phyloP scores from a whole-genome alignment of 1,139 yeast genomes.

The Yamadazyma diddensiae region DNA sequence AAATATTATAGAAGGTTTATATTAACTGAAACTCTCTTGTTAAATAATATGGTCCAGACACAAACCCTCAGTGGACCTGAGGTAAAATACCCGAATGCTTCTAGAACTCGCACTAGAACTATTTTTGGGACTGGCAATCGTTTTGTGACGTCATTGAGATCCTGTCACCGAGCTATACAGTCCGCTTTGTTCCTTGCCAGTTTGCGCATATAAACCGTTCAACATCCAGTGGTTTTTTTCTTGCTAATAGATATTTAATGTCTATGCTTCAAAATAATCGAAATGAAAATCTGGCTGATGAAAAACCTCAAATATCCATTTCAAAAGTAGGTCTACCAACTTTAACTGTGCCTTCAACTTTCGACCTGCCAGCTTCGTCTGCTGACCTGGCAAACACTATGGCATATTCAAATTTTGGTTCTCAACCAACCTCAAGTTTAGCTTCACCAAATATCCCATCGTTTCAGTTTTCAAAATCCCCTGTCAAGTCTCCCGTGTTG shows the following conservation, averaged over 20 bases:
- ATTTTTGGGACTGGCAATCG: neutral
- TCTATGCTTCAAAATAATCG: too few species aligned
- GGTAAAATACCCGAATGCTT: too few species aligned
- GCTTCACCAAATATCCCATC: conserved; percentile 4
- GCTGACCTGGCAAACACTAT: too few species aligned
- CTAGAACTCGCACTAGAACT: neutral
- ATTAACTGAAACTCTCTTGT: too few species aligned
- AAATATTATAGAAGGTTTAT: too few species aligned
- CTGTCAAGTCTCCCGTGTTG: conserved; percentile 6
- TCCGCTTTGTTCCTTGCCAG: neutral
- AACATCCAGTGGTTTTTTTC: too few species aligned
- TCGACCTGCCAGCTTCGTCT: conserved; percentile 1
- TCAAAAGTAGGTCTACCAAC: neutral
- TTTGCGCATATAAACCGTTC: neutral
- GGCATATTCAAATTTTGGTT: neutral
- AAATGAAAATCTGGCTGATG: too few species aligned
- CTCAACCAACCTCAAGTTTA: conserved; percentile 3
- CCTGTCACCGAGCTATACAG: neutral
- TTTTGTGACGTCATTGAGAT: neutral
- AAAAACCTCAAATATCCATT: neutral
- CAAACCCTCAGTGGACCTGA: too few species aligned
- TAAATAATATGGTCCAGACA: too few species aligned
- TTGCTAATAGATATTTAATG: neutral
- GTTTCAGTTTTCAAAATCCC: conserved; percentile 3
- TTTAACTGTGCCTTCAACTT: neutral